Evolutionary conservation across 2,329 filamentous ascomycete species (phyloP).

Genomic region (Beauveria sp.): DNA sequence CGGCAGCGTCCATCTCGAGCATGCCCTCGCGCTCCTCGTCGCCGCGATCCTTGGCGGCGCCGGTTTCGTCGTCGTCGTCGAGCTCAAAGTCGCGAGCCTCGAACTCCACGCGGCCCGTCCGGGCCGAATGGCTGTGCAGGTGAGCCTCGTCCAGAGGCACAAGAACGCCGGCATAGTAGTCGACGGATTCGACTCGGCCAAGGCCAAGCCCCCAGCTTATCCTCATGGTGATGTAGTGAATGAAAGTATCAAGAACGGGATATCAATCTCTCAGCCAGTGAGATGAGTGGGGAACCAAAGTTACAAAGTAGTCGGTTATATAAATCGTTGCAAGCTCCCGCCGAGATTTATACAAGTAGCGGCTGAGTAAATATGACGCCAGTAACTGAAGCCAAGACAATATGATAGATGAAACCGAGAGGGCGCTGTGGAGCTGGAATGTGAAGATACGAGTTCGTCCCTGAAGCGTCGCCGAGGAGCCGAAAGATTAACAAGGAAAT

Average conservation of each 20-base stretch:
- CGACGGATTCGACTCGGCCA: slow-evolving; percentile 36
- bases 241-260: background rate
- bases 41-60: slow-evolving; percentile 24
- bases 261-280: background rate
- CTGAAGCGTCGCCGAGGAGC: background rate
- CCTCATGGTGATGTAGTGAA: slow-evolving; percentile 19
- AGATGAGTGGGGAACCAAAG: background rate
- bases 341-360: background rate
- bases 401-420: background rate
- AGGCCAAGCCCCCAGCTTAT: slow-evolving; percentile 24
- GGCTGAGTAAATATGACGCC: background rate
- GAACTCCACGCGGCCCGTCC: slow-evolving; percentile 36
- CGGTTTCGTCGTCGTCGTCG: slow-evolving; percentile 33
- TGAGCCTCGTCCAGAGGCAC: slow-evolving; percentile 49
- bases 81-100: slow-evolving; percentile 30
- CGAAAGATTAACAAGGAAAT: background rate
- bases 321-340: background rate
- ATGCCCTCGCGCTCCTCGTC: slow-evolving; percentile 40
- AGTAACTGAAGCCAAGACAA: background rate
- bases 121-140: slow-evolving; percentile 45
- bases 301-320: background rate
- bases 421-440: background rate
- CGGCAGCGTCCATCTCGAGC: slow-evolving; percentile 44
- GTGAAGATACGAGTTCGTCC: background rate
- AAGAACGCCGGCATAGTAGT: slow-evolving; percentile 44